Evolutionary conservation across 768 basidiomycete species (phyloP), one percentile per base, ranked within the genome.

Genomic region (Boletellus ananas): DNA sequence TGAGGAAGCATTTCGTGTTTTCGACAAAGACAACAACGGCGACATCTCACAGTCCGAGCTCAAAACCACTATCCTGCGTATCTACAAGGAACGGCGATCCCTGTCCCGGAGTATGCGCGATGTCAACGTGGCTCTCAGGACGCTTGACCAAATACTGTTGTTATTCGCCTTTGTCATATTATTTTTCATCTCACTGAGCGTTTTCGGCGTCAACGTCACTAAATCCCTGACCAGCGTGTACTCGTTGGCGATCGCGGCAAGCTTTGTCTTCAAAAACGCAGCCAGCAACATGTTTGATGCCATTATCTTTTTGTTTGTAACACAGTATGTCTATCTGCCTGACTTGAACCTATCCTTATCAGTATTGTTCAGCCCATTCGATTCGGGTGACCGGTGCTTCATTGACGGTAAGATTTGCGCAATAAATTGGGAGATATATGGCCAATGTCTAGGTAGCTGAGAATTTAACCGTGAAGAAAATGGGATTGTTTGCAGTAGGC

Each of bases 321-420:
- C 87, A 3, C 89, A 91, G 87, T 88, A 54, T 56, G 86, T 72
- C 23, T n/a, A 38, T 38, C 38, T 11, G n/a, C 33, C 36, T 33
- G 12, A 25, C 31, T 40, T n/a, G n/a, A 29, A 41, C n/a, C n/a
- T 37, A 17, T 34, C 13, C 40, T 48, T 48, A 21, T 44, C 57
- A 29, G 57, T 34, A 41, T 20, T 23, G 3, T 27, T 29, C 21
- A 88, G 85, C 63, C 87, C 87, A 4, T 90, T 83, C 55, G 87
- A 90, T 58, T 87, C 87, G 20, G 88, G 88, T 11, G 89, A 90
- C 68, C 78, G 89, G n/a, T 82, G 83, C 57, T 83, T 90, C 59
- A 81, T 90, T 54, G 84, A 84, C 54, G 61, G 79, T 79, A 51
- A 57, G 75, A 38, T 9, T 31, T 64, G 21, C 9, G 10, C 35